Conservation (phyloP, 129 eudicot genomes). For the Ambrosia trifida region DNA sequence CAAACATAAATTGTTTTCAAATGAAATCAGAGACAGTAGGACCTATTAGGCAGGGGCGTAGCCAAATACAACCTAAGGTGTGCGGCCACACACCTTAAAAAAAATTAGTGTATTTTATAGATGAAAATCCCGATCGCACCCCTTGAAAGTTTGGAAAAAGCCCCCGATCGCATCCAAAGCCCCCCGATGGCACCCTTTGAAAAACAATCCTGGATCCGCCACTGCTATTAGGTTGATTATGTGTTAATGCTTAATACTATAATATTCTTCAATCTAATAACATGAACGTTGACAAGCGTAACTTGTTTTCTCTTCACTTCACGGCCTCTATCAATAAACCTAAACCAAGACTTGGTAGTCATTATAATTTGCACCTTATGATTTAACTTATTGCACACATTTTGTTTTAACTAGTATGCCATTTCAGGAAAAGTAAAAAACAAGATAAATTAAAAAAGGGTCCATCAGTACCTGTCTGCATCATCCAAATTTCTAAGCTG, state of each 20-base stretch:
- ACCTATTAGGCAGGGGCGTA: not conserved
- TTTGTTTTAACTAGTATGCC: not conserved
- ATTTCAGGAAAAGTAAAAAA: not conserved
- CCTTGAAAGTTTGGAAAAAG: no score
- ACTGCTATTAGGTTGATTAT: not conserved
- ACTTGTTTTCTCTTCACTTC: constrained; percentile 5
- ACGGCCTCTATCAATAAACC: not conserved
- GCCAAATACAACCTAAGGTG: no score
- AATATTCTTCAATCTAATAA: not conserved
- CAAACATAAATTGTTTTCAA: not conserved
- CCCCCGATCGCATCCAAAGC: no score
- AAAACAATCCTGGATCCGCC: no score
- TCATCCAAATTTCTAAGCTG: constrained; percentile 57
- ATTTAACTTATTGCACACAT: not conserved
- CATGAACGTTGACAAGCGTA: not conserved
- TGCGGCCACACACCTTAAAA: no score
- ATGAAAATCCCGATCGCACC: no score
- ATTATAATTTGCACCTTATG: constrained; percentile 10
- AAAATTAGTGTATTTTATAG: no score
- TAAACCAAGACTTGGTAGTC: not conserved
- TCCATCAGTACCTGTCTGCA: constrained; percentile 51
- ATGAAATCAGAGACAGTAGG: not conserved
- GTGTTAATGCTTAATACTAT: not conserved
- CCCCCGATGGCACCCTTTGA: no score
- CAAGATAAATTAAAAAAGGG: not conserved